phyloP scores from a whole-genome alignment of 768 basidiomycete species.

The Suillus tomentosus region DNA sequence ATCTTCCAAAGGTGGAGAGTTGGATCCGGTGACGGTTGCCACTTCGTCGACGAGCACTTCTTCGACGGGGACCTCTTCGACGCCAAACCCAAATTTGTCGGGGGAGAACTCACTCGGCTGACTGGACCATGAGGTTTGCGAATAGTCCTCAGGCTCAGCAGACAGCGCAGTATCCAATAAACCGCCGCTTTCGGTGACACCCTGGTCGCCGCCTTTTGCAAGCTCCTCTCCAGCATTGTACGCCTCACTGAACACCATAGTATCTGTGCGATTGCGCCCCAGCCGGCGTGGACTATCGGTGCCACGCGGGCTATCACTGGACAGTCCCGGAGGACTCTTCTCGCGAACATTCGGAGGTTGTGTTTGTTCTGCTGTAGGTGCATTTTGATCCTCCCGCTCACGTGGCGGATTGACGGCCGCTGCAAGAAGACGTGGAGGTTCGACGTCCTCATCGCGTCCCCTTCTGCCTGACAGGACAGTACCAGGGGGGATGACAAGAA shows the following conservation, averaged over 20 bases:
- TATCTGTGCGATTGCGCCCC: conserved; percentile 67
- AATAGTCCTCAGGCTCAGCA: conserved; percentile 16
- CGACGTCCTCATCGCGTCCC: conserved; percentile 33
- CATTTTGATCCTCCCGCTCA: conserved; percentile 17
- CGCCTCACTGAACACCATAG: conserved; percentile 66
- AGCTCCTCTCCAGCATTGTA: conserved; percentile 42
- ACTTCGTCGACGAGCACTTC: conserved; percentile 20
- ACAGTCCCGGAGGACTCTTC: conserved; percentile 28
- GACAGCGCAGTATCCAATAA: conserved; percentile 18
- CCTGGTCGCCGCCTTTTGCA: conserved; percentile 23
- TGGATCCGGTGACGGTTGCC: conserved; percentile 15
- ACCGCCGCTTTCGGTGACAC: not conserved
- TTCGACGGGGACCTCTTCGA: conserved; percentile 28
- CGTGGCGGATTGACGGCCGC: conserved; percentile 39
- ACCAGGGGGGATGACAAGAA: conserved; percentile 74
- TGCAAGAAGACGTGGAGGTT: conserved; percentile 41
- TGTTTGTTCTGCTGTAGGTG: conserved; percentile 10
- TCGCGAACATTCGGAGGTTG: conserved; percentile 17
- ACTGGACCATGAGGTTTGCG: conserved; percentile 17
- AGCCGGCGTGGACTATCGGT: conserved; percentile 45
- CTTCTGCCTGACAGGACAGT: conserved; percentile 34
- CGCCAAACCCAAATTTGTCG: conserved; percentile 19
- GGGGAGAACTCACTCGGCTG: conserved; percentile 1
- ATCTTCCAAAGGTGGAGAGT: conserved; percentile 32
- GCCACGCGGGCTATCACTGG: conserved; percentile 17